These are phyloP conservation scores for Xylariaceae sp. DNA, from an alignment of 2,329 filamentous ascomycete species.

Conservation along the genomic window DNA sequence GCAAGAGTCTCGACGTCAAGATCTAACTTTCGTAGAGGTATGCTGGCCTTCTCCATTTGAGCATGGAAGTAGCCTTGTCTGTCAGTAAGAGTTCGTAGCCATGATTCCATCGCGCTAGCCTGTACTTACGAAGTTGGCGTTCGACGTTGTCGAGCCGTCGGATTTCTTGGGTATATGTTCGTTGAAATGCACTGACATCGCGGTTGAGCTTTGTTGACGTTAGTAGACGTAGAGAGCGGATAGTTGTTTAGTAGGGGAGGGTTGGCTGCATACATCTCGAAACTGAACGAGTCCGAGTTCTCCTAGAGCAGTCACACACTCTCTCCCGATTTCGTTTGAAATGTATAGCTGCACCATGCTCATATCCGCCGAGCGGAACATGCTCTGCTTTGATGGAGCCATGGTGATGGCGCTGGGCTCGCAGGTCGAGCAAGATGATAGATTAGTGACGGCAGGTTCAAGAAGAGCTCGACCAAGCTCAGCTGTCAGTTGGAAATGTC, in stretches of 20 bases:
- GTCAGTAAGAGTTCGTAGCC: slow-evolving; percentile 39
- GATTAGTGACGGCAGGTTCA: slow-evolving; percentile 29
- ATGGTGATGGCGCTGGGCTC: slow-evolving; percentile 50
- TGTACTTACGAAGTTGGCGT: slow-evolving; percentile 84
- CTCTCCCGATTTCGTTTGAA: slow-evolving; percentile 96
- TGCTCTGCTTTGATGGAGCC: slow-evolving; percentile 80
- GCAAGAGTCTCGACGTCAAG: slow-evolving; percentile 88
- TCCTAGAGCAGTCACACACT: slow-evolving; percentile 94
- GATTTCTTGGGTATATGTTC: slow-evolving; percentile 97
- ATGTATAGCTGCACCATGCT: slow-evolving; percentile 99
- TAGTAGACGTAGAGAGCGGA: slow-evolving; percentile 24
- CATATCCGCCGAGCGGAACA: slow-evolving; percentile 99
- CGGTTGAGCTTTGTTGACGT: slow-evolving; percentile 75
- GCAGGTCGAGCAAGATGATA: slow-evolving; percentile 29
- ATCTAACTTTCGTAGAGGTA: slow-evolving; percentile 86
- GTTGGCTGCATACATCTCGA: slow-evolving; percentile 75
- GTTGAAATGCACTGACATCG: slow-evolving; percentile 91
- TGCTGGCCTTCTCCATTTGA: slow-evolving; percentile 93
- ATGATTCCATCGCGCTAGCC: slow-evolving; percentile 6
- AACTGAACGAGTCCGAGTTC: slow-evolving; percentile 98
- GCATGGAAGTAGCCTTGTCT: slow-evolving; percentile 83
- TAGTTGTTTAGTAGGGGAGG: slow-evolving; percentile 25
- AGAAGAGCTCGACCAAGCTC: slow-evolving; percentile 31
- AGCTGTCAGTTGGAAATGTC: slow-evolving; percentile 21
- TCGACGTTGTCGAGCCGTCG: slow-evolving; percentile 97